phyloP scores from a whole-genome alignment of 1,284 basidiomycete genomes.

The Fomes fomentarius region DNA sequence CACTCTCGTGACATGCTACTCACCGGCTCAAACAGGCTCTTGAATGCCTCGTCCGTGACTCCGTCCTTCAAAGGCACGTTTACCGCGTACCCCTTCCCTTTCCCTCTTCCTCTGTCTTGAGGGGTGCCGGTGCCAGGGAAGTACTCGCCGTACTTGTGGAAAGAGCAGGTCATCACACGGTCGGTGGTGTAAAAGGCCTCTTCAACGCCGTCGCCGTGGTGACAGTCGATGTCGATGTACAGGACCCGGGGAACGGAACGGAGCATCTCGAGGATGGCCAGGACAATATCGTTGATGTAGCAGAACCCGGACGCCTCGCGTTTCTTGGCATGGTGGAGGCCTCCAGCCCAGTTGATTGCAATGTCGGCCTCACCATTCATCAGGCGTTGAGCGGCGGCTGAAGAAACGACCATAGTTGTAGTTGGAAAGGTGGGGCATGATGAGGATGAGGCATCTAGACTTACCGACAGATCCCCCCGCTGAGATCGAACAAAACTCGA shows the following conservation, averaged over 20 bases:
- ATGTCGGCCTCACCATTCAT: slow-evolving; percentile 88
- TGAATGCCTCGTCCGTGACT: slow-evolving; percentile 83
- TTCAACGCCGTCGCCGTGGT: slow-evolving; percentile 98
- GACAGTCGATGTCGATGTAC: slow-evolving; percentile 98
- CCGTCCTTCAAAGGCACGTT: slow-evolving; percentile 96
- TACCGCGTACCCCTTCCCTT: slow-evolving; percentile 89
- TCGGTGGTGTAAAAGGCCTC: slow-evolving; percentile 99
- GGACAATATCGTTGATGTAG: slow-evolving; percentile 97
- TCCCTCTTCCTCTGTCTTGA: slow-evolving; percentile 84
- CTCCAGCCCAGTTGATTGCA: slow-evolving; percentile 97
- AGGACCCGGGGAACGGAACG: slow-evolving; percentile 85
- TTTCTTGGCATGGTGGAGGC: slow-evolving; percentile 98
- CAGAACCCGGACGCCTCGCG: slow-evolving; percentile 96
- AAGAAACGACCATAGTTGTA: not conserved
- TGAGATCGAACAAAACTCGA: slow-evolving; percentile 96
- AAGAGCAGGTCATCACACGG: slow-evolving; percentile 94
- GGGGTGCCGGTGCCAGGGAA: slow-evolving; percentile 95
- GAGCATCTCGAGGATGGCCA: slow-evolving; percentile 87
- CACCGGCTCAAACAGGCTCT: slow-evolving; percentile 92
- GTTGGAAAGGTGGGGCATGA: not conserved
- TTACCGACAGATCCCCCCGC: slow-evolving; percentile 90
- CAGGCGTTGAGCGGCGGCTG: slow-evolving; percentile 84
- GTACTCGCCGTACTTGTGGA: slow-evolving; percentile 97
- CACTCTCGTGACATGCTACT: slow-evolving; percentile 34
- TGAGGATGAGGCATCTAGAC: slow-evolving; percentile 24